Conservation (phyloP, 495 filamentous ascomycete species). For the Penicillium chermesinum region DNA sequence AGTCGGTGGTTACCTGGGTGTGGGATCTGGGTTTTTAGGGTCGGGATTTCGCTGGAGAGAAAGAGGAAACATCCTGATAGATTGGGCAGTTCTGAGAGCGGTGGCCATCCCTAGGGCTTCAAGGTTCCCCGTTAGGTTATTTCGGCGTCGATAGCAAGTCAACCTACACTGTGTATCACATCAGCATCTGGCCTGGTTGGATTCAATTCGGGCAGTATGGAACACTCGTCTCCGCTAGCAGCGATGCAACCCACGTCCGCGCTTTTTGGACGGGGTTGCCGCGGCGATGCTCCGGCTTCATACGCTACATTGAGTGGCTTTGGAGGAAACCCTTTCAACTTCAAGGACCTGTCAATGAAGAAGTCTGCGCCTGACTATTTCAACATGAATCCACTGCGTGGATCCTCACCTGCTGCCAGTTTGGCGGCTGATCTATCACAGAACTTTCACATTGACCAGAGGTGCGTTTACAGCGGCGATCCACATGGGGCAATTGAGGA, state of each 20-base stretch:
- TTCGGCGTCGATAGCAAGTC: not conserved
- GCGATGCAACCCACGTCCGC: slow-evolving; percentile 82
- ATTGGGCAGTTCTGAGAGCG: not conserved
- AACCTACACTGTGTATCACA: not conserved
- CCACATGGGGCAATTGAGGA: not conserved
- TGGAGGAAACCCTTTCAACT: slow-evolving; percentile 63
- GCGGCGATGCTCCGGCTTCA: slow-evolving; percentile 47
- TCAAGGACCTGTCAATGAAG: slow-evolving; percentile 68
- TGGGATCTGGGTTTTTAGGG: slow-evolving; percentile 6
- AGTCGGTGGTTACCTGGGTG: slow-evolving; percentile 15
- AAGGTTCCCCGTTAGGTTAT: not conserved
- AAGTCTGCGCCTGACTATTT: slow-evolving; percentile 60
- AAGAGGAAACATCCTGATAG: not conserved
- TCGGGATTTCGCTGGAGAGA: not conserved
- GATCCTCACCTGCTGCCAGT: slow-evolving; percentile 85
- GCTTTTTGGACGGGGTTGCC: slow-evolving; percentile 50
- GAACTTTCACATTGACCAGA: slow-evolving; percentile 91
- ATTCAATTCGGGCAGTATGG: slow-evolving; percentile 51
- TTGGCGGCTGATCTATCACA: slow-evolving; percentile 91
- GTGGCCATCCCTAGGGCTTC: not conserved
- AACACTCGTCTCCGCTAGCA: slow-evolving; percentile 88
- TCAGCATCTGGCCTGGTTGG: slow-evolving; percentile 5
- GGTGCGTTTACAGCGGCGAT: slow-evolving; percentile 45
- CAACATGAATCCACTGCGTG: slow-evolving; percentile 70
- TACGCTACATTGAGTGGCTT: slow-evolving; percentile 52